Base-by-base conservation (phyloP, 2,329 filamentous ascomycete species). In the Cyphellophora europaea region DNA sequence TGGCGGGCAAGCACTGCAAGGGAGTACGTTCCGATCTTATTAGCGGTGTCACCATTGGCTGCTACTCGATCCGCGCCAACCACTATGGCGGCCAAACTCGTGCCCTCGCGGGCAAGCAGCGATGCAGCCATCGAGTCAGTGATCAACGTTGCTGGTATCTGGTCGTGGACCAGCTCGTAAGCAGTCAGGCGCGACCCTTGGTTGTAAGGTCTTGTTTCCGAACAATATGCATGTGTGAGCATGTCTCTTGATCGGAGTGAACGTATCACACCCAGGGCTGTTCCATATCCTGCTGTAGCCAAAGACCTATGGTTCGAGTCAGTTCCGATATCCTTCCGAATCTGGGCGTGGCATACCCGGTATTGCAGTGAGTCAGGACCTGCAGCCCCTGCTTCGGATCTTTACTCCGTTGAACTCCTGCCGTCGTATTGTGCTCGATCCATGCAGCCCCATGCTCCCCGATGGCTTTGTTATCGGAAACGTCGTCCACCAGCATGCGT, bases 361-460 rank as follows among this genome's bases (percentile, higher is more conserved):
- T 98, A 59, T 98, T 98, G 69, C 91, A 98, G 61, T 98, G 93
- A 8, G 91, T 98, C 47, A 98, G 64, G 28, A 98, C 80, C n/a
- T 84, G 85, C 31, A 94, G 63, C 45, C 69, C 66, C 49, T 61
- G 67, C 30, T 15, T 23, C 14, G 29, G 31, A 27, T 44, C 37
- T 13, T 17, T 25, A 17, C 36, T 41, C 51, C 55, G 67, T 51
- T 45, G 70, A 56, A 44, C 68, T 55, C 54, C 69, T 59, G 47
- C 60, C 30, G 65, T 21, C 43, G 60, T 52, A 49, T 84, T 75
- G 27, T 69, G 62, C 37, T 76, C 61, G 19, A 98, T 79, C 84
- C 91, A 98, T 45, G 78, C 70, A 0, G 87, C 84, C 25, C 91
- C 91, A 55, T 82, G 68, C 40, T 77, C 70, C 32, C 91, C 91